These are phyloP conservation scores for Quillaja saponaria DNA, from an alignment of 306 rosid species.

Conservation along the genomic window DNA sequence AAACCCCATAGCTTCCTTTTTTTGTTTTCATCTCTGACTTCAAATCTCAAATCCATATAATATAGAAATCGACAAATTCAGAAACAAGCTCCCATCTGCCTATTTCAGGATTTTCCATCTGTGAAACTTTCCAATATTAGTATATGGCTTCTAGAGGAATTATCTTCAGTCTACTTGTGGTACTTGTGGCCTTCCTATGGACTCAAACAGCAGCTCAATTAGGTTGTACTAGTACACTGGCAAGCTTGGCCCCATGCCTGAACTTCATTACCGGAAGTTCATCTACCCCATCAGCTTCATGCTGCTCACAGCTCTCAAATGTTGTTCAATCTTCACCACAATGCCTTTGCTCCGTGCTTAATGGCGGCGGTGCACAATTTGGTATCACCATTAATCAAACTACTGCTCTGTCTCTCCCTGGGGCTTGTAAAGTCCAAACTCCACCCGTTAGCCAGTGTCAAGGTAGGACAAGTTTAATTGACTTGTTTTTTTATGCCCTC, in stretches of 20 bases:
- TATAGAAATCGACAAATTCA: not conserved
- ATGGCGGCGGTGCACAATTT: conserved; percentile 51
- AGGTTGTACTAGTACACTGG: conserved; percentile 50
- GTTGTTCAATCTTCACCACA: conserved; percentile 68
- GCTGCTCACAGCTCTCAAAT: conserved; percentile 66
- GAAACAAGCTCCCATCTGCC: not conserved
- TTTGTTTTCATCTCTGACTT: not conserved
- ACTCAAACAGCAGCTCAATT: conserved; percentile 52
- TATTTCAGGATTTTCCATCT: not conserved
- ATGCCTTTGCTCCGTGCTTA: conserved; percentile 65
- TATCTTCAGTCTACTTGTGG: conserved; percentile 32
- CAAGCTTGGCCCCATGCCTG: conserved; percentile 55
- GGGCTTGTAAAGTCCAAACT: conserved; percentile 61
- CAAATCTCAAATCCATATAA: not conserved
- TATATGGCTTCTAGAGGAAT: conserved; percentile 36
- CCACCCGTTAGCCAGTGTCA: conserved; percentile 62
- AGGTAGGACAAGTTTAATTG: conserved; percentile 28
- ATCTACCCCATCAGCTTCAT: conserved; percentile 58
- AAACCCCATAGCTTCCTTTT: conserved; percentile 14
- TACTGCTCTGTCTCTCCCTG: conserved; percentile 62
- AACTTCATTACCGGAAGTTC: conserved; percentile 63
- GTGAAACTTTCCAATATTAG: conserved; percentile 2
- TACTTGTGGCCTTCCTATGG: conserved; percentile 33
- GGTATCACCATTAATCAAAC: conserved; percentile 65
- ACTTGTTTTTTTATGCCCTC: not conserved